Conservation (phyloP, 257 asterid genomes). For the Solanum lignicaule region DNA sequence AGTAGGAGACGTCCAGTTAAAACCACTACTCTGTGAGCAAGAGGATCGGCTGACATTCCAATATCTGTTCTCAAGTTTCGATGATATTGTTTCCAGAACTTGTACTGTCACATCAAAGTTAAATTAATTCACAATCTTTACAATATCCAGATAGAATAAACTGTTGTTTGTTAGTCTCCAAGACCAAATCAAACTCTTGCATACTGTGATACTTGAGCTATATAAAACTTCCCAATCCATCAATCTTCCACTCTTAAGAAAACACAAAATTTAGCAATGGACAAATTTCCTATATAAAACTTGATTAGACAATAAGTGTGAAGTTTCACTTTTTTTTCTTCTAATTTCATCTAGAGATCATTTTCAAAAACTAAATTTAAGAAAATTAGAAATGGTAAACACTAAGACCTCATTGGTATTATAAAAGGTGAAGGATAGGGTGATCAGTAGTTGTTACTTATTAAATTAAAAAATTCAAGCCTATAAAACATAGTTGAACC, state of each 20-base stretch:
- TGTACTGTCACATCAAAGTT: slow-evolving; percentile 36
- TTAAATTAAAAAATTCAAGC: background rate
- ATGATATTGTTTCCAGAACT: slow-evolving; percentile 46
- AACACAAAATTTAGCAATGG: background rate
- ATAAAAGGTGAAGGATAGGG: background rate
- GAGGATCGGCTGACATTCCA: slow-evolving; percentile 46
- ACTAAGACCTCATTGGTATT: background rate
- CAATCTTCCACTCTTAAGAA: background rate
- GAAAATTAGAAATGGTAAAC: background rate
- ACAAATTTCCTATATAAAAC: background rate
- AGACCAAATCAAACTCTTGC: background rate
- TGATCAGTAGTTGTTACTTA: background rate
- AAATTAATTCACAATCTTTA: background rate
- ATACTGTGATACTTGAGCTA: background rate
- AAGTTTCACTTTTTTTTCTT: no score
- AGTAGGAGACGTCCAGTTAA: slow-evolving; percentile 20
- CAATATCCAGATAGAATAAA: no score
- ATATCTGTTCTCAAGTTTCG: slow-evolving; percentile 37
- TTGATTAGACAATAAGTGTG: background rate
- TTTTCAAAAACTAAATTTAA: background rate
- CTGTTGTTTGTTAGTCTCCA: background rate
- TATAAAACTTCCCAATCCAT: background rate
- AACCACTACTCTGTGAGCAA: slow-evolving; percentile 28
- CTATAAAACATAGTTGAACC: background rate
- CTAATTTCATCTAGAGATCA: background rate